Evolutionary conservation across 2,329 filamentous ascomycete genomes (phyloP), one percentile per base, ranked within the genome.

Genomic region (Calycina marina): DNA sequence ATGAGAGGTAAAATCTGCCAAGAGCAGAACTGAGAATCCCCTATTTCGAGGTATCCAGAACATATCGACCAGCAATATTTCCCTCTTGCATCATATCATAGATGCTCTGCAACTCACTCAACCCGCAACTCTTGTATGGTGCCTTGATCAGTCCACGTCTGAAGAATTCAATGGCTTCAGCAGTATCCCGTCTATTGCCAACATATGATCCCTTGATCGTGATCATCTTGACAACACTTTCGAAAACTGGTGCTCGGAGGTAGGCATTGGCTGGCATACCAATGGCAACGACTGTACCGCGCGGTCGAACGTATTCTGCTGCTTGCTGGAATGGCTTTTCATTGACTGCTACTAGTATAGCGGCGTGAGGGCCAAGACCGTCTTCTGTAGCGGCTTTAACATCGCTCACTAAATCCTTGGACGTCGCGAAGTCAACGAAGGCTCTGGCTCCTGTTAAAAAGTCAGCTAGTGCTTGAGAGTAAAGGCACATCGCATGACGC

Each of bases 321-420:
- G 88, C 88, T 63, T 94, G 86, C 62, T 93, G 84, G 75, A 94
- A 94, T 33, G 88, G 88, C 65, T 78, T 83, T 69, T 94, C 86
- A 47, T 66, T 71, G 32, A 83, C 85, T 40, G 88, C 86, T 39
- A 94, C 72, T 27, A 94, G 67, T 44, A 94, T 65, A 40, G 88
- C 85, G 24, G 84, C 86, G 49, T 93, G 80, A 4, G 86, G 85
- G 32, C 88, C 88, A 11, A 83, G 68, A 13, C 82, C 82, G 47
- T 88, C 84, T 16, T 71, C 60, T 1, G 83, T 92, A 16, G 77
- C 76, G 28, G 72, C 74, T 63, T 85, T 82, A 42, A 94, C 86
- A 43, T 92, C 83, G 45, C 72, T 71, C 46, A 93, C 78, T 15
- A 94, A 58, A 58, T 93, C 77, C 57, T 76, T 72, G 53, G 71